Evolutionary conservation across 208 protist genomes (phyloP), one percentile per base, ranked within the genome.

Genomic region (Vickermania ingenoplastis): DNA sequence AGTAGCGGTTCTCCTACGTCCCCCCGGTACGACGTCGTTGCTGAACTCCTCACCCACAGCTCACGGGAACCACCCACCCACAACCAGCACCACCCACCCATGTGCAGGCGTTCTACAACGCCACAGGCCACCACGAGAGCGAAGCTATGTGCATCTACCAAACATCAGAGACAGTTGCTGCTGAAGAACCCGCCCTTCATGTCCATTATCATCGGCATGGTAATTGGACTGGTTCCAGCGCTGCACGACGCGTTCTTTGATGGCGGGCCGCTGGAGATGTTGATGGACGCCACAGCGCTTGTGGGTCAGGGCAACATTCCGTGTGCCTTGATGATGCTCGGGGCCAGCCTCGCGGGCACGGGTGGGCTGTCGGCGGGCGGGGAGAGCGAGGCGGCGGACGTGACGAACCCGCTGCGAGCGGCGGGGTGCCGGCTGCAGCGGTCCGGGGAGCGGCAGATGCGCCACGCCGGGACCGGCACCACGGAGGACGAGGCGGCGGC

Each of bases 391-490:
- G n/a, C n/a, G n/a, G n/a, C n/a, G n/a, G n/a, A n/a, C n/a, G n/a
- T n/a, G n/a, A n/a, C n/a, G n/a, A n/a, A 45, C 36, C 36, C 36
- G 36, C 36, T 45, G 36, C 36, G 17, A 45, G 11, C 11, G 36
- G 11, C 17, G 36, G 36, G 36, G 36, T 45, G 36, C 36, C 36
- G 36, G 36, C 36, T 45, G 17, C 36, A 17, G 7, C 36, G 36
- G 11, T 45, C 36, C 11, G 36, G 36, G 7, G 36, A 57, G 28
- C 60, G 63, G 31, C 76, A 70, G 30, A 53, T 80, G 61, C 81
- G 79, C 3, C 69, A 91, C 55, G 70, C 76, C 25, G 81, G 81
- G 69, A 80, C 85, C 53, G 88, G 88, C 71, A 91, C 84, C 3
- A 14, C 21, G n/a, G 51, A 22, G 0, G 71, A 77, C n/a, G n/a